Base-by-base conservation (phyloP, 768 basidiomycete species). In the Agrocybe praecox region DNA sequence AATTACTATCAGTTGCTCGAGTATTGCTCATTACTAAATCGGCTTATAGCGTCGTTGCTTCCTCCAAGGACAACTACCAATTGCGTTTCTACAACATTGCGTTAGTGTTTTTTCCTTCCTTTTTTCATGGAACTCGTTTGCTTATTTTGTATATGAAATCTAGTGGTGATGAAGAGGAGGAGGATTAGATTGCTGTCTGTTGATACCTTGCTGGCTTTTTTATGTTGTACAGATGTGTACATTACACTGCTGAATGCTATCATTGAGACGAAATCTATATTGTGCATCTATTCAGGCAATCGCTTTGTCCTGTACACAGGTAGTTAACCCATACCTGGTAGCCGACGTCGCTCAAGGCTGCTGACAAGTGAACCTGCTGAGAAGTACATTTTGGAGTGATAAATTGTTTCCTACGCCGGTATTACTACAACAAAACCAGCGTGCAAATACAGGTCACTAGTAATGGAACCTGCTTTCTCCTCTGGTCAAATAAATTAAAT, bases 21-120 rank as follows among this genome's bases (percentile, higher is more conserved):
- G 44, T 24, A 36, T 8, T 46, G 36, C 19, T 46, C n/a, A 19
- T 52, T 44, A 55, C 53, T 50, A 29, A 62, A 53, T 46, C 26
- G 48, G 12, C 53, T 54, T 32, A 9, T 26, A 89, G 88, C 54
- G 96, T 99, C 63, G 94, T 98, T 64, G 94, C 97, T 42, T 88
- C 94, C 26, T 83, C 87, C 52, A 97, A 98, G 80, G 93, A 97
- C 72, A 85, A 82, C 66, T 99, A 98, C 78, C 88, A 95, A 69
- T 88, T 99, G 63, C 85, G 89, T 65, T 96, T 96, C 90, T 96
- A 92, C 81, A 94, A 94, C 72, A 90, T 94, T 59, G 88, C 88
- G 90, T 90, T 78, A 58, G 89, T 80, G 21, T 62, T 49, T 26
- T 44, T 8, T 22, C 6, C 43, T 45, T 22, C 32, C n/a, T n/a